Percentiles rank a stretch among this genome's conserved stretches.
Conservation (phyloP, 2,329 filamentous ascomycete species). For the Hansfordia pulvinata region DNA sequence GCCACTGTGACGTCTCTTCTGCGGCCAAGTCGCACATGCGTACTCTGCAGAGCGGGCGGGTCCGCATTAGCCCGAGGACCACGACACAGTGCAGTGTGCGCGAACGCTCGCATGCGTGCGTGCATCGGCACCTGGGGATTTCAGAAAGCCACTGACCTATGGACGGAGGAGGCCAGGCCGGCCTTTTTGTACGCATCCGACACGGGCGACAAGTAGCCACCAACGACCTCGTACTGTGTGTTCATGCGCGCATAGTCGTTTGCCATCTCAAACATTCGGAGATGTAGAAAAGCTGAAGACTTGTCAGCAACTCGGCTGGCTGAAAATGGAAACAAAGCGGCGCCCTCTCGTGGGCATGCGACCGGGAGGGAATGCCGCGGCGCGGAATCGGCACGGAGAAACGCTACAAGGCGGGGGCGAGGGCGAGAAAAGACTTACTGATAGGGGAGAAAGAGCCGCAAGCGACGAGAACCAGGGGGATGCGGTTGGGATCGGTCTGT, state of each 20-base stretch:
- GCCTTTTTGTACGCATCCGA: conserved; percentile 59
- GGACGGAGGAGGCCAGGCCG: conserved; percentile 58
- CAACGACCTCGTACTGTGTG: conserved; percentile 71
- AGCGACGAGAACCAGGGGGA: conserved; percentile 53
- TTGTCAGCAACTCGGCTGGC: background rate
- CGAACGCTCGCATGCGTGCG: too few species aligned
- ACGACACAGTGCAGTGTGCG: too few species aligned
- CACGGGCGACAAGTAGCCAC: conserved; percentile 73
- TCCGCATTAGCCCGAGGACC: conserved; percentile 9
- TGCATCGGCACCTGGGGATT: background rate
- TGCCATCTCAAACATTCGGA: conserved; percentile 83
- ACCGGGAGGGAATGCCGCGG: too few species aligned
- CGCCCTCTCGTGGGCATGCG: too few species aligned
- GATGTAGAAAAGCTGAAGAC: conserved; percentile 42
- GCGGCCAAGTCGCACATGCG: conserved; percentile 81
- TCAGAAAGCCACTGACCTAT: conserved; percentile 32
- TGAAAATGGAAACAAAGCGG: too few species aligned
- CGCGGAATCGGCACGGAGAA: too few species aligned
- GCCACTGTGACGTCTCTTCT: conserved; percentile 59
- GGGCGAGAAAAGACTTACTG: too few species aligned
- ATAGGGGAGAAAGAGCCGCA: conserved; percentile 64
- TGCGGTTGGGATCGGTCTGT: conserved; percentile 40
- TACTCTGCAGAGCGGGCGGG: conserved; percentile 28
- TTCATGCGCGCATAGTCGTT: conserved; percentile 66
- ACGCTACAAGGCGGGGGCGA: too few species aligned